Evolutionary conservation across 2,329 filamentous ascomycete species (phyloP), one percentile per base, ranked within the genome.

Genomic region (Daldinia sp.): DNA sequence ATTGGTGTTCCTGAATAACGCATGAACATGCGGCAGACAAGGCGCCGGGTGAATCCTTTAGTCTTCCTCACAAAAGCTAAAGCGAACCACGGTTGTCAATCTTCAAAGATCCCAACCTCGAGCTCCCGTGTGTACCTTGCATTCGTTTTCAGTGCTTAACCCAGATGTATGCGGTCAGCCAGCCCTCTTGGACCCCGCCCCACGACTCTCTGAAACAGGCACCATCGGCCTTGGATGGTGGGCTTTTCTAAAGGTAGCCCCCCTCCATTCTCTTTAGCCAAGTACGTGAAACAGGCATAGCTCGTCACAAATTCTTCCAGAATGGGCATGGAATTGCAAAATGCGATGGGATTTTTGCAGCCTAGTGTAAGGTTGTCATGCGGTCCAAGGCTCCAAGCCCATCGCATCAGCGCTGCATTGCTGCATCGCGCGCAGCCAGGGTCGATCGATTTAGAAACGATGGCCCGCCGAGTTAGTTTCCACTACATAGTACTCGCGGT

Each of bases 221-320:
- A 64, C 63, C 63, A 59, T 64, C 59, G 53, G 54, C 43, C 63
- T 45, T 61, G 41, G 49, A 61, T 59, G 61, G n/a, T n/a, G 64
- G 56, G 61, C 23, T 59, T 63, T 58, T 62, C 39, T 56, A 54
- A 58, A 47, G 52, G 56, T 54, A 51, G 52, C 51, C 55, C 39
- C 39, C 58, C 56, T 62, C 62, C 27, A 57, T 45, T 68, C 62
- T 53, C 65, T 62, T 54, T 61, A 66, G 64, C 64, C 71, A 72
- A 68, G 65, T 58, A 71, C 69, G 57, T 72, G 70, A 72, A 72
- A 72, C 70, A 61, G 66, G 71, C 56, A 70, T 71, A 51, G 54
- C 65, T 66, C 45, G 69, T 72, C 68, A 68, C 71, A 69, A 51
- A 39, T 72, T 67, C 70, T 72, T 72, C 71, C 69, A 70, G 70